Conservation (phyloP, 1,284 basidiomycete species). For the Melampsora larici-populina region DNA sequence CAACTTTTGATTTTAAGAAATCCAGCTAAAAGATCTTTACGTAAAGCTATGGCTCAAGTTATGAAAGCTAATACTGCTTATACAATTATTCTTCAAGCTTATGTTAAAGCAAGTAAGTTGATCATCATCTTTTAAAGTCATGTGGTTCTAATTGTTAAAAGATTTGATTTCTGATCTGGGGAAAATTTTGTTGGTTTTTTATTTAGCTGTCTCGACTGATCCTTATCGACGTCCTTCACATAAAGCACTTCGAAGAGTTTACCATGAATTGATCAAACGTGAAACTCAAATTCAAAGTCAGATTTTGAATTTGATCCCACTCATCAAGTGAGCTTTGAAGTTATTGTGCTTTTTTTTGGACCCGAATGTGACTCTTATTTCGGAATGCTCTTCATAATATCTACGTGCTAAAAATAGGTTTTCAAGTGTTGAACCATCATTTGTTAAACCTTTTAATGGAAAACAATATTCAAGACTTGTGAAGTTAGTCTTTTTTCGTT, state of each 20-base stretch:
- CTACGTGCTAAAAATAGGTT: too few species aligned
- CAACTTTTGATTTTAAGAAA: constrained; percentile 54
- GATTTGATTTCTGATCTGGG: constrained; percentile 29
- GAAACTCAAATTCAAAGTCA: constrained; percentile 53
- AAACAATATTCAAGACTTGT: constrained; percentile 35
- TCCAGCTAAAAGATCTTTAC: constrained; percentile 53
- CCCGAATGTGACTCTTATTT: too few species aligned
- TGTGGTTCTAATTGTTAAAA: constrained; percentile 45
- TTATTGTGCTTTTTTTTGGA: constrained; percentile 46
- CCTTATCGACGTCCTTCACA: constrained; percentile 46
- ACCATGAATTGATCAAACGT: constrained; percentile 51
- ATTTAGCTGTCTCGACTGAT: constrained; percentile 3
- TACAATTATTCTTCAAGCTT: constrained; percentile 51
- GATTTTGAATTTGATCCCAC: constrained; percentile 52
- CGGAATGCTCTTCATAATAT: too few species aligned
- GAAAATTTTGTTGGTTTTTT: not conserved
- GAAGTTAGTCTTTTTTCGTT: not conserved
- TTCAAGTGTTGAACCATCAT: constrained; percentile 45
- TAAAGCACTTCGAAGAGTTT: constrained; percentile 49
- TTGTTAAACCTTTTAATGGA: constrained; percentile 47
- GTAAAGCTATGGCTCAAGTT: constrained; percentile 50
- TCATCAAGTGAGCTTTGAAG: constrained; percentile 52
- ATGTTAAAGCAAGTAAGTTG: constrained; percentile 47
- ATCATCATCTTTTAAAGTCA: too few species aligned
- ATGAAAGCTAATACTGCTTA: constrained; percentile 50